Base-by-base conservation (phyloP, 2,329 filamentous ascomycete genomes). In the Phyllosticta ampelicida region DNA sequence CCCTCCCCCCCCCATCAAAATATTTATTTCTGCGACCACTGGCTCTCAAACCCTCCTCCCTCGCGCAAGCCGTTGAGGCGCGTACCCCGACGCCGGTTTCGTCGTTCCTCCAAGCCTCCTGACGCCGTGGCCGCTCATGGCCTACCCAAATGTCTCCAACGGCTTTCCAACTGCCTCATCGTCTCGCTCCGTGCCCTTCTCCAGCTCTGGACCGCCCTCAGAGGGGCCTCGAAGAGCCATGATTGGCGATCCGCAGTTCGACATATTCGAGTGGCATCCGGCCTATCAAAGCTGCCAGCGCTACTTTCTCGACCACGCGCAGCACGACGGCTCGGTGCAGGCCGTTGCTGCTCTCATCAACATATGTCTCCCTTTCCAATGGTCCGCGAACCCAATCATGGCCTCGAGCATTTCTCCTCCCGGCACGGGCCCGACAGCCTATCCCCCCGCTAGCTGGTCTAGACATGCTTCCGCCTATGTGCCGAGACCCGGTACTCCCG, bases 221-320 rank as follows among this genome's bases (percentile, higher is more conserved):
- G 57, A 59, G 16, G 57, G 52, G 18, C 53, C 57, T 48, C 57
- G 58, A 44, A 55, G 55, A 48, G 55, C 30, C 19, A 64, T 72
- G 61, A 67, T 71, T 51, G 69, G 71, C 60, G 73, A 75, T 60
- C 71, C 76, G 57, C 75, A 78, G 61, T 84, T 91, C 73, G 87
- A 92, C 71, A 87, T 96, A 63, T 86, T 96, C 70, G 87, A 90
- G 61, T 97, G 94, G 94, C 88, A 95, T 70, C 88, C 89, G 9
- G 86, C 87, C 60, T 95, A 95, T 71, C 86, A 94, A 73, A 90
- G 85, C 63, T 99, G 94, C 73, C 85, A 92, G 64, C 83, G 84
- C 59, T 96, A 92, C 75, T 99, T 97, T 69, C 78, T 97, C 67
- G 89, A 96, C 66, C 85, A 92, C 68, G 90, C 90, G 6, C 92